Base-by-base conservation (phyloP, 306 rosid genomes). In the Malus sieversii region DNA sequence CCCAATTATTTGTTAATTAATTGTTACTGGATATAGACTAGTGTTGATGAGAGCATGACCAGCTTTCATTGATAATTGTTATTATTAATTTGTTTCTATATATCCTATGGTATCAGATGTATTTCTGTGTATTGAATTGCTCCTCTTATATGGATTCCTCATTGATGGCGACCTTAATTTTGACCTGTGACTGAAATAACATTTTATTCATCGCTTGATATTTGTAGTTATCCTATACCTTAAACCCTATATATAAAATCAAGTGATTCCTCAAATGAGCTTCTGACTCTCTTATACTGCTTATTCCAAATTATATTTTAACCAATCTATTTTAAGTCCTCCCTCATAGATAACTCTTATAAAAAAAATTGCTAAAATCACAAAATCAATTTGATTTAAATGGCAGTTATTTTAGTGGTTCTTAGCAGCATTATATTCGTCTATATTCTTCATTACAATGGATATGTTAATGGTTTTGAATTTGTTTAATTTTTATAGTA, bases 151-250 rank as follows among this genome's bases (percentile, higher is more conserved):
- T 25, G 18, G 23, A 42, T 73, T 73, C 27, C 60, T 42, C 10
- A 45, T 32, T 35, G 78, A 79, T 68, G 38, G 53, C 32, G 70
- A 68, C 83, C 33, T 80, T 46, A 60, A 51, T 33, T 68, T 80
- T 74, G 66, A 80, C 78, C 3, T n/a, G n/a, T 65, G 25, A 2
- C 30, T 30, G 57, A 59, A 60, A n/a, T 59, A n/a, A 42, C 20
- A 1, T 6, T 77, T 48, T 23, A 4, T 66, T 27, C 68, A 35
- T 20, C 6, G n/a, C 30, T 25, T 71, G 3, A 40, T 35, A 16
- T 19, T 72, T 72, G 30, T 23, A 46, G 19, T 40, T 59, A 73
- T 73, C 77, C 7, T 65, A 33, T 63, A 29, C 13, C 10, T 2
- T 60, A 11, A 25, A 2, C 3, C 16, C 0, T 23, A 23, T 57